phyloP scores from a whole-genome alignment of 2,329 filamentous ascomycete species.

The Claviceps sp. region DNA sequence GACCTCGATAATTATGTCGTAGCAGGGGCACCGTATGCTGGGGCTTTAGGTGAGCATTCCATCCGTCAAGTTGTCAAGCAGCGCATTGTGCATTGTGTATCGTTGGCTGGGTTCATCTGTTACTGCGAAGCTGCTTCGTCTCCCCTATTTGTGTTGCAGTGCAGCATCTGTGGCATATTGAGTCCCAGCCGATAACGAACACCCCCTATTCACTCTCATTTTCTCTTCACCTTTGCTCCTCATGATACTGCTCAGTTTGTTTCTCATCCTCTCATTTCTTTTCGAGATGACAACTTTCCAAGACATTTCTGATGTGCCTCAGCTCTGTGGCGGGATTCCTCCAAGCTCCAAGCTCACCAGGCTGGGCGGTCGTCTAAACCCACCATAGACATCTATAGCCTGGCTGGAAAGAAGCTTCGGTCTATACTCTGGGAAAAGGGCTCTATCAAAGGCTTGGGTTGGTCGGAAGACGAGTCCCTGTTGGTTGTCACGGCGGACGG shows the following conservation, averaged over 20 bases:
- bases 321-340: conserved; percentile 84
- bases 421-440: conserved; percentile 87
- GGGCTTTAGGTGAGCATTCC: conserved; percentile 63
- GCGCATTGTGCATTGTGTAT: not conserved
- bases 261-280: not conserved
- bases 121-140: not conserved
- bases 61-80: not conserved
- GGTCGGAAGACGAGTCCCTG: conserved; percentile 91
- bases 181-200: no score
- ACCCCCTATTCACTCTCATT: no score
- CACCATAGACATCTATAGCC: conserved; percentile 88
- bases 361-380: conserved; percentile 60
- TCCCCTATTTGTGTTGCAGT: no score
- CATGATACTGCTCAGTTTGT: no score
- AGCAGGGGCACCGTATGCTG: conserved; percentile 82
- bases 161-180: no score
- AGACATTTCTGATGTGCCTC: conserved; percentile 4
- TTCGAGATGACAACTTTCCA: not conserved
- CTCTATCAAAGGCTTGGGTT: conserved; percentile 74
- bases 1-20: conserved; percentile 93
- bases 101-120: not conserved
- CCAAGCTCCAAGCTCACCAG: conserved; percentile 67
- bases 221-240: not conserved
- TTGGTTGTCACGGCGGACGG: conserved; percentile 82
- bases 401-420: conserved; percentile 75